Percentiles rank a stretch among this genome's conserved stretches.
phyloP scores from a whole-genome alignment of 108 stramenopile species.

The Cyclotella atomus region DNA sequence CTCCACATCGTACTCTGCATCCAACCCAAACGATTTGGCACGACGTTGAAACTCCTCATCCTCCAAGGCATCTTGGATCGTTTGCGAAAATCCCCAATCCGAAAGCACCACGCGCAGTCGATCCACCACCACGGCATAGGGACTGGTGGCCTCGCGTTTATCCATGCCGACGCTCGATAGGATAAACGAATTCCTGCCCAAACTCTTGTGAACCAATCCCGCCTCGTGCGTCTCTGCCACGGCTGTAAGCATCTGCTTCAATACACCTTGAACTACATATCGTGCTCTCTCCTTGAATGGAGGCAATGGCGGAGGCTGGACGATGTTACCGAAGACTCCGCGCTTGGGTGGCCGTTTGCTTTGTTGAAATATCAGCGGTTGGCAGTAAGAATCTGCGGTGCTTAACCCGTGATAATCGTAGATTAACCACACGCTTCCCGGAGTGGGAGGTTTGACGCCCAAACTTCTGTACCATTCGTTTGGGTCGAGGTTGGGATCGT shows the following conservation, averaged over 20 bases:
- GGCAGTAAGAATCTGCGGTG: conserved; percentile 57
- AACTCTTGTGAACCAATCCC: conserved; percentile 80
- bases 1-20: conserved; percentile 8
- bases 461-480: conserved; percentile 82
- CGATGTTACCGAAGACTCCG: conserved; percentile 63
- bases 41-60: conserved; percentile 69
- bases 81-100: conserved; percentile 78
- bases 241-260: conserved; percentile 61
- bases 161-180: conserved; percentile 63
- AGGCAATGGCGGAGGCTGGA: conserved; percentile 64
- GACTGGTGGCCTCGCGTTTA: conserved; percentile 70
- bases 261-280: conserved; percentile 71
- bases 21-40: conserved; percentile 69
- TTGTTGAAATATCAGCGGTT: conserved; percentile 49
- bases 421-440: conserved; percentile 72
- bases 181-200: conserved; percentile 68
- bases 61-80: conserved; percentile 53
- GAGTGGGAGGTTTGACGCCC: conserved; percentile 69
- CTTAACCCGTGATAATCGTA: conserved; percentile 81
- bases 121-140: conserved; percentile 47
- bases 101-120: conserved; percentile 61
- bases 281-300: conserved; percentile 65
- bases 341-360: conserved; percentile 63
- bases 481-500: conserved; percentile 50
- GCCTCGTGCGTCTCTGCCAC: conserved; percentile 71